phyloP scores from a whole-genome alignment of 108 stramenopile species.

The Chaetoceros tenuissimus region DNA sequence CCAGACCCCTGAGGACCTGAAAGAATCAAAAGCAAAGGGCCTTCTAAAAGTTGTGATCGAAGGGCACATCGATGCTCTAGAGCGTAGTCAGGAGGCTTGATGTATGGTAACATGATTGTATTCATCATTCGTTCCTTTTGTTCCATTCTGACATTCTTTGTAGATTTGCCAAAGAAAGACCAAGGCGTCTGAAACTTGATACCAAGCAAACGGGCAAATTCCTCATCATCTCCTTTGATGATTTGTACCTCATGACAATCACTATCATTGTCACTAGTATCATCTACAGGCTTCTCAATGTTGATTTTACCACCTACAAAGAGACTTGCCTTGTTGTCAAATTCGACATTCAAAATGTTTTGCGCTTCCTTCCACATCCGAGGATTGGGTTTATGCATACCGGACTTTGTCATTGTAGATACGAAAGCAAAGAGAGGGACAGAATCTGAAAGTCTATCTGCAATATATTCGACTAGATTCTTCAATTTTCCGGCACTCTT shows the following conservation, averaged over 20 bases:
- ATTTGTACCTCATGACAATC: slow-evolving; percentile 60
- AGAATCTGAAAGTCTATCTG: slow-evolving; percentile 26
- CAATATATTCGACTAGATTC: slow-evolving; percentile 63
- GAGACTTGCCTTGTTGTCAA: slow-evolving; percentile 40
- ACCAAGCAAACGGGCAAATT: slow-evolving; percentile 57
- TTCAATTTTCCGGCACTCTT: slow-evolving; percentile 62
- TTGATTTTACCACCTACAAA: slow-evolving; percentile 82
- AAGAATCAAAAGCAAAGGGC: slow-evolving; percentile 54
- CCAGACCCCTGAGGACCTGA: slow-evolving; percentile 72
- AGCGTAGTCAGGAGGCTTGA: slow-evolving; percentile 21
- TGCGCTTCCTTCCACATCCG: slow-evolving; percentile 59
- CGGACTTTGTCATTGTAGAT: slow-evolving; percentile 41
- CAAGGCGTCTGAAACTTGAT: slow-evolving; percentile 54
- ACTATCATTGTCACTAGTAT: slow-evolving; percentile 16
- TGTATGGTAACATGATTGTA: not conserved
- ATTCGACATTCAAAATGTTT: slow-evolving; percentile 21
- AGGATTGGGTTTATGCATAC: slow-evolving; percentile 64
- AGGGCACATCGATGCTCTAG: slow-evolving; percentile 38
- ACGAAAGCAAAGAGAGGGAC: slow-evolving; percentile 57
- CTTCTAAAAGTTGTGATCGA: slow-evolving; percentile 36
- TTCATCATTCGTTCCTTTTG: slow-evolving; percentile 1
- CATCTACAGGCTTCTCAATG: slow-evolving; percentile 47
- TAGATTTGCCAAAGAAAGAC: slow-evolving; percentile 64
- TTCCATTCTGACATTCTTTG: slow-evolving; percentile 39
- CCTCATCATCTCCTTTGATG: slow-evolving; percentile 59